Evolutionary conservation across 2,329 filamentous ascomycete genomes (phyloP), one percentile per base, ranked within the genome.

Genomic region (Aspergillus awamori): DNA sequence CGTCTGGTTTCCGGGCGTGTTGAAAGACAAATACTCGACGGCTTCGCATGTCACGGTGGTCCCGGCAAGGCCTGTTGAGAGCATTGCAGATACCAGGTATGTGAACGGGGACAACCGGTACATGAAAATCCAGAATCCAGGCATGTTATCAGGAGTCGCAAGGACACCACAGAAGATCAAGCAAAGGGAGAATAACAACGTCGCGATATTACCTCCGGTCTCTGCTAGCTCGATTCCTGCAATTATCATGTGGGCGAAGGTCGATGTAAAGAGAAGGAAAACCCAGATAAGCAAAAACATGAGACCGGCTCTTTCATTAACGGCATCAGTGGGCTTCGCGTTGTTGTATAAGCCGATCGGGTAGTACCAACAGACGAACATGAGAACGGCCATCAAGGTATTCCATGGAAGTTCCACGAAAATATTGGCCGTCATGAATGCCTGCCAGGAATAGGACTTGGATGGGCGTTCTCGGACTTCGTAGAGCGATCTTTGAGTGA

Each of bases 91-190:
- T 38, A 82, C 77, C 20, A 81, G 76, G 54, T 91, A 91, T 0
- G 86, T 89, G 63, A 90, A 87, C 0, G 87, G 87, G 0, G 83
- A 86, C 24, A 87, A 80, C 36, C 85, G 82, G 74, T 91, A 90
- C 89, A 92, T 91, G 78, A 91, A 92, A 64, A 86, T 86, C 89
- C 89, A 92, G 80, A 92, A 92, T 0, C 85, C 81, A 0, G 89
- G 89, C 4, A 92, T 81, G 1, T 82, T 78, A 2, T 70, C 61
- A 0, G 87, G 84, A 0, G 83, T 74, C 58, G 88, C 86, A 62
- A 77, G 72, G 57, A 77, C 74, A 70, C 74, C 76, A 67, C 83
- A 85, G 78, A 89, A 89, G 55, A 86, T 81, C 24, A 86, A 77
- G 63, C 80, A 83, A 72, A 89, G 81, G 33, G 84, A 80, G 60